These are phyloP conservation scores for Plasmodium knowlesi DNA, from an alignment of 169 alveolate species.

Conservation along the genomic window DNA sequence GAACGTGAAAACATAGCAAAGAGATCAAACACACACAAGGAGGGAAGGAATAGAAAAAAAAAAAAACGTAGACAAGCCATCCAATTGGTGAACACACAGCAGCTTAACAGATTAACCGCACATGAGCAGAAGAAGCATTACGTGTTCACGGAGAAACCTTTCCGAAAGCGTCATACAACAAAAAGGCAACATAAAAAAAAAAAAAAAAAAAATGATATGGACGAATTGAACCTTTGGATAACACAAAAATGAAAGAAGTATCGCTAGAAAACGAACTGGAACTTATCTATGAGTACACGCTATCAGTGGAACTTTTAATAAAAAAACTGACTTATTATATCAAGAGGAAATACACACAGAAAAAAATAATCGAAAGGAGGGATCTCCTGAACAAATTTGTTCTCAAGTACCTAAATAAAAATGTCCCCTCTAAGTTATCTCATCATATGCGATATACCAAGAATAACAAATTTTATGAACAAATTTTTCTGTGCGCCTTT, in stretches of 20 bases:
- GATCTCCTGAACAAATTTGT: conserved; percentile 24
- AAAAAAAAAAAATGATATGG: background rate
- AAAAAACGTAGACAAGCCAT: background rate
- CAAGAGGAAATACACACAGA: conserved; percentile 16
- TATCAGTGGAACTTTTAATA: conserved; percentile 30
- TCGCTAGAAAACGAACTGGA: conserved; percentile 42
- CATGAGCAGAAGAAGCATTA: background rate
- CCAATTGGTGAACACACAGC: background rate
- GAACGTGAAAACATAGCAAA: background rate
- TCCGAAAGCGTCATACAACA: background rate
- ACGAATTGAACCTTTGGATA: background rate
- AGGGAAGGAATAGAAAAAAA: background rate
- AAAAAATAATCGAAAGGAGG: conserved; percentile 23
- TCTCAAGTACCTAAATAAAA: conserved; percentile 38
- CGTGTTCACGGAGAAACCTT: background rate
- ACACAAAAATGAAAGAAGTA: conserved; percentile 63
- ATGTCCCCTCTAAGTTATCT: conserved; percentile 12
- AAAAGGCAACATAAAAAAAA: background rate
- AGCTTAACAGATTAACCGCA: background rate
- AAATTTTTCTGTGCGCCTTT: conserved; percentile 43
- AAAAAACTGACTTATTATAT: conserved; percentile 31
- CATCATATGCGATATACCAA: conserved; percentile 40
- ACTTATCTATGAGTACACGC: conserved; percentile 32
- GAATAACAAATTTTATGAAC: conserved; percentile 29
- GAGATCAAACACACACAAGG: background rate